Evolutionary conservation across 2,329 filamentous ascomycete genomes (phyloP), one percentile per base, ranked within the genome.

Genomic region (Aspergillus sergii): DNA sequence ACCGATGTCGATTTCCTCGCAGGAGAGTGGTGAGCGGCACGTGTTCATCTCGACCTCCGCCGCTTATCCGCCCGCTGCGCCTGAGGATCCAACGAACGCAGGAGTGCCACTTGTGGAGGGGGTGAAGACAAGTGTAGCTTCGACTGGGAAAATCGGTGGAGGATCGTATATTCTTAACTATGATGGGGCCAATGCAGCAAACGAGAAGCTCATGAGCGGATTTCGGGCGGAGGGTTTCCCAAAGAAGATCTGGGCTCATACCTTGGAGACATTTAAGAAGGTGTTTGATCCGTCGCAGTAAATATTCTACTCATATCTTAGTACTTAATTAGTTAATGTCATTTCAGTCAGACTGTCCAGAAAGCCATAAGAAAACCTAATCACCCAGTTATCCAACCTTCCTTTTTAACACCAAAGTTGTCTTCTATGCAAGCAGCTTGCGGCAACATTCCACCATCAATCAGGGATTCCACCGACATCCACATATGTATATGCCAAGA

Each of bases 11-110:
- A 62, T 71, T 21, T 63, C 69, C 0, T 57, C 62, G 8, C 61
- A 75, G 54, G 81, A 84, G 67, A 78, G 76, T 34, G 82, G 81
- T 2, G 78, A 83, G 69, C 74, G 82, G 19, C 80, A 83, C 69
- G 65, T 82, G 57, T 84, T 81, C 57, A 68, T 72, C 16, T 74
- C 75, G 1, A 81, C 76, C 1, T 80, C 74, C 60, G 73, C 72
- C 2, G 70, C 71, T n/a, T 81, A 71, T 65, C 65, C 69, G 9
- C 48, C 70, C 8, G 57, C 64, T 11, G 19, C n/a, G 23, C 46
- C 59, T 23, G n/a, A 23, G 41, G 58, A 61, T 43, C 32, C 48
- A 14, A 10, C 59, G 7, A 45, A 50, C 21, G 43, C 69, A 58
- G 23, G 48, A 8, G 28, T 51, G 9, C 48, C 48, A 16, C 48